phyloP scores from a whole-genome alignment of 768 basidiomycete genomes.

The Macrocybe gigantea region DNA sequence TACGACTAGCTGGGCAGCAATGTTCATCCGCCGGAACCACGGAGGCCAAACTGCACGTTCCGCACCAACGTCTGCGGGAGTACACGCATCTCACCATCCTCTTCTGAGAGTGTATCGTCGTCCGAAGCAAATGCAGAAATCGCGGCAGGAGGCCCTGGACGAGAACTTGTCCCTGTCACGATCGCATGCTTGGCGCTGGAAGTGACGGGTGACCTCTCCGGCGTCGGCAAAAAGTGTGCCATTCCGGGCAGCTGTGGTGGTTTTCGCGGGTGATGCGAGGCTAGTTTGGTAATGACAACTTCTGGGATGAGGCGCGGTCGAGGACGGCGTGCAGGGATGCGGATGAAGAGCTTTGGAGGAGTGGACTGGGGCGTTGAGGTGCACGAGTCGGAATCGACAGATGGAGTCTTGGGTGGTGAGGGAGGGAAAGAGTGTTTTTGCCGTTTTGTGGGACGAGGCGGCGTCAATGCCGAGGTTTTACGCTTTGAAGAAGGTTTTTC shows the following conservation, averaged over 20 bases:
- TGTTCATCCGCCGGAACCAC: slow-evolving; percentile 5
- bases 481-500: slow-evolving; percentile 2
- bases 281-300: slow-evolving; percentile 8
- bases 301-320: slow-evolving; percentile 6
- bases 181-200: too few species aligned
- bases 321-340: slow-evolving; percentile 12
- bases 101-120: slow-evolving; percentile 8
- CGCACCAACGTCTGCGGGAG: slow-evolving; percentile 13
- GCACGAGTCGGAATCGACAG: background rate
- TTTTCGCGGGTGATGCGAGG: slow-evolving; percentile 5
- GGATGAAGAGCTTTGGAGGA: slow-evolving; percentile 6
- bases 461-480: slow-evolving; percentile 4
- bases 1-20: background rate
- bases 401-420: slow-evolving; percentile 13
- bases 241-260: background rate
- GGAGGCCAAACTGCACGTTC: slow-evolving; percentile 14
- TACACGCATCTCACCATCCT: slow-evolving; percentile 5
- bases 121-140: background rate
- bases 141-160: background rate
- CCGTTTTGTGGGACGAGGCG: slow-evolving; percentile 7
- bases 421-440: slow-evolving; percentile 9
- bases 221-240: slow-evolving; percentile 6
- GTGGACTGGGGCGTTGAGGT: background rate
- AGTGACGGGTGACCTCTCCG: slow-evolving; percentile 5
- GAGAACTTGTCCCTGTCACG: background rate